Evolutionary conservation across 176 grass and related monocot species (phyloP), one percentile per base, ranked within the genome.

Genomic region (Aegilops sharonensis): DNA sequence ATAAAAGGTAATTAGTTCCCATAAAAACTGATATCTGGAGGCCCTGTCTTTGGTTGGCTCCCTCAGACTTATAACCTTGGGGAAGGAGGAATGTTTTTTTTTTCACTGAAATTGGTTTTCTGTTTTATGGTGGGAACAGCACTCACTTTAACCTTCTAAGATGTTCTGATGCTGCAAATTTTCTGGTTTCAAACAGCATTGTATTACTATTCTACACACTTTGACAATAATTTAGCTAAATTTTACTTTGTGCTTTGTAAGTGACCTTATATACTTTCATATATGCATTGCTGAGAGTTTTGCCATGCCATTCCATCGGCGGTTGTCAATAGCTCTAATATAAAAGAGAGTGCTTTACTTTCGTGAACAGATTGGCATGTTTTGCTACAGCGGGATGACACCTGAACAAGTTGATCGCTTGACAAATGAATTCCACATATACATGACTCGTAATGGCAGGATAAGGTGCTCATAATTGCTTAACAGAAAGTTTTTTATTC

Each of bases 341-440:
- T 60, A 34, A 81, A 48, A 64, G 45, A 48, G 31, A 32, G 8
- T 75, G 24, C 5, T 64, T 94, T 31, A 42, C 29, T 25, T 62
- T 56, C 45, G 4, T 74, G 36, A 64, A 31, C 79, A 97, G 95
- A 97, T 97, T 73, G 95, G 92, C 11, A 97, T 97, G 95, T 97
- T 97, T 59, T 97, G 95, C 82, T 94, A 94, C 83, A 97, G 92
- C 68, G 92, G 91, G 11, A 88, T 97, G 95, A 93, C 92, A 20
- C 95, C 95, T 80, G 95, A 97, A 86, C 95, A 97, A 82, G 95
- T 97, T 15, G 92, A 97, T 93, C 91, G 91, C 15, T 80, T 97
- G 64, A 95, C 91, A 68, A 94, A 85, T 32, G 89, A 93, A 64
- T 94, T 84, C 71, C 95, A 93, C 81, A 94, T 97, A 71, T 97